Evolutionary conservation across 2,329 filamentous ascomycete genomes (phyloP).

Genomic region (Ophiostoma sp.): DNA sequence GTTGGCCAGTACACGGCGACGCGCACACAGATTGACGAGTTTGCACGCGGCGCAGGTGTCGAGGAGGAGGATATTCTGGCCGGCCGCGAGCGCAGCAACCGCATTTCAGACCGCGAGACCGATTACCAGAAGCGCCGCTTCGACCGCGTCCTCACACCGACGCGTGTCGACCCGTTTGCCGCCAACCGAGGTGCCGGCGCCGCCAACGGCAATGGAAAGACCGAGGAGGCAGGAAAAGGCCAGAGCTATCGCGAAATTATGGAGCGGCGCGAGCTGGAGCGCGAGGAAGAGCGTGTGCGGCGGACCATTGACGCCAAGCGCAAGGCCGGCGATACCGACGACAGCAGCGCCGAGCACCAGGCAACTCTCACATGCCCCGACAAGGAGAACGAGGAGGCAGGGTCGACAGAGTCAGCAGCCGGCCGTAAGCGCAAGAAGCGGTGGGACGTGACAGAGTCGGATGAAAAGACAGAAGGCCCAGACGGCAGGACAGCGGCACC

Average conservation of each 20-base stretch:
- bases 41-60: slow-evolving; percentile 74
- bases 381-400: slow-evolving; percentile 68
- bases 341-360: slow-evolving; percentile 61
- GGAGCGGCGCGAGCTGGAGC: slow-evolving; percentile 82
- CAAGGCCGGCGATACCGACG: slow-evolving; percentile 46
- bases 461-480: slow-evolving; percentile 32
- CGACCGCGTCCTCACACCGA: slow-evolving; percentile 79
- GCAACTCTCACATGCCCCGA: slow-evolving; percentile 68
- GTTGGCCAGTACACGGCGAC: slow-evolving; percentile 96
- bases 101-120: slow-evolving; percentile 88
- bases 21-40: slow-evolving; percentile 87
- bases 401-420: slow-evolving; percentile 57
- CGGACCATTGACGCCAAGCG: slow-evolving; percentile 72
- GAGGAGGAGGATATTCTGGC: slow-evolving; percentile 89
- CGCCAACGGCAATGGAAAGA: slow-evolving; percentile 37
- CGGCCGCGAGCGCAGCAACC: slow-evolving; percentile 79
- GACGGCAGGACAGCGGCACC: slow-evolving; percentile 36
- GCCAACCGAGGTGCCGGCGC: slow-evolving; percentile 64
- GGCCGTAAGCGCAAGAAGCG: slow-evolving; percentile 85
- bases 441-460: slow-evolving; percentile 74
- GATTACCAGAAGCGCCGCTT: slow-evolving; percentile 97
- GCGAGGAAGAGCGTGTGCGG: slow-evolving; percentile 83
- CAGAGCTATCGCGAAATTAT: slow-evolving; percentile 86
- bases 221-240: slow-evolving; percentile 46
- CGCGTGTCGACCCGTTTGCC: slow-evolving; percentile 78